Conservation (phyloP, 78 protist genomes). For the Dictyostelium discoideum region DNA sequence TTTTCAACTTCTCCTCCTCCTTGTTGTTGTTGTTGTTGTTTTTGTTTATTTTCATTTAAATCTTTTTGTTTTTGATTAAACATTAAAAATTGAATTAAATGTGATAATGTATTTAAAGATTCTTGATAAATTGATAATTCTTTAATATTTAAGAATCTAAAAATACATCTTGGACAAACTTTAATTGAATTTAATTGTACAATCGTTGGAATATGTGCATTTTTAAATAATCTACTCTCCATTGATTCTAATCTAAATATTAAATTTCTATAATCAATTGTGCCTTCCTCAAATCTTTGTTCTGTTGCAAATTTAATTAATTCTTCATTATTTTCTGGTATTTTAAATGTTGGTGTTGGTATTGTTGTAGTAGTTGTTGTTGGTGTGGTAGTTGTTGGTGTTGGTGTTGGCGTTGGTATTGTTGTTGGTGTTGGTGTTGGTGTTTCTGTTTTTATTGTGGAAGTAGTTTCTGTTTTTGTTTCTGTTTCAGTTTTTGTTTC, state of each 20-base stretch:
- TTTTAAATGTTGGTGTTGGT: background rate
- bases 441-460: background rate
- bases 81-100: background rate
- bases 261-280: slow-evolving; percentile 7
- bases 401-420: background rate
- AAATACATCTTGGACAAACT: slow-evolving; percentile 19
- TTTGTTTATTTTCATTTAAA: background rate
- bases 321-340: background rate
- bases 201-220: background rate
- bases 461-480: background rate
- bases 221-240: background rate
- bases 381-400: background rate
- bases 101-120: background rate
- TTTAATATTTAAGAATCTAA: background rate
- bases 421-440: background rate
- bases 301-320: background rate
- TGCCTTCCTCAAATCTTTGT: background rate
- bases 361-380: background rate
- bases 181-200: background rate
- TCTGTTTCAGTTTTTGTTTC: background rate
- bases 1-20: background rate
- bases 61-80: background rate
- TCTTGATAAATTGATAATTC: slow-evolving; percentile 8
- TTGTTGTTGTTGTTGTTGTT: background rate
- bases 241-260: background rate